Conservation (phyloP, 1,284 basidiomycete genomes). For the Papiliotrema terrestris region DNA sequence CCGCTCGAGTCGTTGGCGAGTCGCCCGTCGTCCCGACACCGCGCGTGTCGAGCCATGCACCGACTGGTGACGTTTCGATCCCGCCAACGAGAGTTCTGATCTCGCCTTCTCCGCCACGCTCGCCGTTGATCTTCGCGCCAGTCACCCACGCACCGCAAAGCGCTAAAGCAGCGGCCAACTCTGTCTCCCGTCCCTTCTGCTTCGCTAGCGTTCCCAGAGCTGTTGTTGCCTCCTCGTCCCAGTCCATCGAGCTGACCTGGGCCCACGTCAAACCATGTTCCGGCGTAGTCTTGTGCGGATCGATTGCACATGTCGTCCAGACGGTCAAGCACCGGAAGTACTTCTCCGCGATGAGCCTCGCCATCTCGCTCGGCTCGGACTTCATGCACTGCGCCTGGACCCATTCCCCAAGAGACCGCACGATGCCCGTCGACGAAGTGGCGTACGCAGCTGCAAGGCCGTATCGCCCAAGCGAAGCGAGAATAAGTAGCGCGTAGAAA, state of each 20-base stretch:
- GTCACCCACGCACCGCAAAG: slow-evolving; percentile 61
- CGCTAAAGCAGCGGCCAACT: slow-evolving; percentile 38
- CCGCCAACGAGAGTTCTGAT: background rate
- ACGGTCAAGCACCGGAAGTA: slow-evolving; percentile 56
- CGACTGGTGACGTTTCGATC: background rate
- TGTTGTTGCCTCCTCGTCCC: slow-evolving; percentile 60
- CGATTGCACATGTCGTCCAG: slow-evolving; percentile 78
- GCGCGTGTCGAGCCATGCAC: too few relatives aligned
- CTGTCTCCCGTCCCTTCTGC: slow-evolving; percentile 46
- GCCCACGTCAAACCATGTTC: slow-evolving; percentile 87
- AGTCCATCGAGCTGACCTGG: slow-evolving; percentile 70
- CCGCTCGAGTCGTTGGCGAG: too few relatives aligned
- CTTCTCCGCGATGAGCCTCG: slow-evolving; percentile 50
- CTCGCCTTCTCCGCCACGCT: background rate
- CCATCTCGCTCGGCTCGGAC: background rate
- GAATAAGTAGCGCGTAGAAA: slow-evolving; percentile 62
- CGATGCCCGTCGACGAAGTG: slow-evolving; percentile 37
- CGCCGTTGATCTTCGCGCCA: slow-evolving; percentile 65
- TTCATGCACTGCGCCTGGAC: slow-evolving; percentile 5
- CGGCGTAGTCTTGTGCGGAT: slow-evolving; percentile 83
- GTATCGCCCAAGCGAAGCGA: slow-evolving; percentile 66
- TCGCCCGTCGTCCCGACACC: too few relatives aligned
- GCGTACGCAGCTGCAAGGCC: slow-evolving; percentile 60
- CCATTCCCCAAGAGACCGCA: slow-evolving; percentile 31
- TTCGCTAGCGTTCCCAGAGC: slow-evolving; percentile 14